These are phyloP conservation scores for Phytophthora crassamura DNA, from an alignment of 352 stramenopile genomes.

Conservation along the genomic window DNA sequence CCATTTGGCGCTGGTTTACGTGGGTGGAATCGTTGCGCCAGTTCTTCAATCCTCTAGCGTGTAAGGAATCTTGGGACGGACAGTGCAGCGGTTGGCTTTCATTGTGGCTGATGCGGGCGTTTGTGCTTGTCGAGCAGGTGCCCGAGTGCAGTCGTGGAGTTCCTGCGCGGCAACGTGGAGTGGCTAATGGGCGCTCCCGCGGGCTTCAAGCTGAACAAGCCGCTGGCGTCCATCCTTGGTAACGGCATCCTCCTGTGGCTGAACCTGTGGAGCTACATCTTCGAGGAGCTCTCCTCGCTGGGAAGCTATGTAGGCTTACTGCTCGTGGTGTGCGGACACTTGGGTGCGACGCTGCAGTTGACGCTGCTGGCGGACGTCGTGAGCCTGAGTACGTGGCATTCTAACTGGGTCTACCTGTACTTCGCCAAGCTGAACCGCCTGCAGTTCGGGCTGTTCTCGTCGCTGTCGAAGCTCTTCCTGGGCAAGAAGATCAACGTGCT, in stretches of 20 bases:
- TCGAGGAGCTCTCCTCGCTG: slow-evolving; percentile 33
- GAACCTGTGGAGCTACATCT: slow-evolving; percentile 72
- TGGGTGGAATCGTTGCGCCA: slow-evolving; percentile 12
- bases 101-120: neutral
- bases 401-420: slow-evolving; percentile 85
- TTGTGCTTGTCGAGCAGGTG: slow-evolving; percentile 26
- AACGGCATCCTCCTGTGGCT: slow-evolving; percentile 85
- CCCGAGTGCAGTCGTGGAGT: slow-evolving; percentile 43
- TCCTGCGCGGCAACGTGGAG: slow-evolving; percentile 62
- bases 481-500: slow-evolving; percentile 96
- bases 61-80: slow-evolving; percentile 15
- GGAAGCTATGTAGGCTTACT: slow-evolving; percentile 10
- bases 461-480: slow-evolving; percentile 93
- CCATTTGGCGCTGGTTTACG: slow-evolving; percentile 22
- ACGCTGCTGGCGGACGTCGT: slow-evolving; percentile 77
- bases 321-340: slow-evolving; percentile 26
- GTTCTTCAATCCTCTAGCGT: slow-evolving; percentile 15
- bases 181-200: slow-evolving; percentile 83
- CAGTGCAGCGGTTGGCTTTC: neutral
- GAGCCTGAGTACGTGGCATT: slow-evolving; percentile 84
- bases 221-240: slow-evolving; percentile 88
- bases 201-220: slow-evolving; percentile 91
- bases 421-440: slow-evolving; percentile 88
- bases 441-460: slow-evolving; percentile 84
- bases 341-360: slow-evolving; percentile 79